A percentile compares a stretch with the other conserved stretches of the same genome.
Conservation (phyloP, 176 grass and related monocot genomes). For the Triticum monococcum region DNA sequence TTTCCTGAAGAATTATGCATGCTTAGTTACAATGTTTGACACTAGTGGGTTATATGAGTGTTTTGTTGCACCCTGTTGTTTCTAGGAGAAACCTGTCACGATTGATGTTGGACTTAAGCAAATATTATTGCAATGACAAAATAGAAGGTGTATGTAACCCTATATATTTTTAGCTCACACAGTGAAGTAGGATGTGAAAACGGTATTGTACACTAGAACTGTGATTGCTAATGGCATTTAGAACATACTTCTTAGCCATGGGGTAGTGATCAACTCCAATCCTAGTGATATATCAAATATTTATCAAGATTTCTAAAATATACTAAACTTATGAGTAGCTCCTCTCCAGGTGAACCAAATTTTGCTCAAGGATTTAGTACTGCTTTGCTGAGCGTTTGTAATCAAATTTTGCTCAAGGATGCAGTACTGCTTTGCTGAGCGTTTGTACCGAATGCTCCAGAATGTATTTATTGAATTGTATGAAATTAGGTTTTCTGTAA, state of each 20-base stretch:
- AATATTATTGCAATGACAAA: neutral
- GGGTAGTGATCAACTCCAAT: neutral
- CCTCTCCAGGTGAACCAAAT: conserved; percentile 10
- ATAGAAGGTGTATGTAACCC: neutral
- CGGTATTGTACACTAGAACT: neutral
- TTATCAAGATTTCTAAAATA: neutral
- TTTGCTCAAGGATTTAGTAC: neutral
- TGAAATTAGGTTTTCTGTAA: neutral
- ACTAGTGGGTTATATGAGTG: neutral
- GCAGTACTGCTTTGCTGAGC: neutral
- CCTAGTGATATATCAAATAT: neutral
- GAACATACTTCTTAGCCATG: neutral
- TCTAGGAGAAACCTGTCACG: neutral
- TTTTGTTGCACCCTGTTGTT: conserved; percentile 13
- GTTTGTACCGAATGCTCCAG: neutral
- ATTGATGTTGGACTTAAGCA: neutral
- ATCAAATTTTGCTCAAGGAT: neutral
- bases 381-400: neutral
- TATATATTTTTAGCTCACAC: neutral
- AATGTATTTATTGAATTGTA: neutral
- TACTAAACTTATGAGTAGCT: neutral
- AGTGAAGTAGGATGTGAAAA: neutral
- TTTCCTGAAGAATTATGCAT: neutral
- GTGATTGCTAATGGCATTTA: neutral
- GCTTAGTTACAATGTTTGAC: neutral